Evolutionary conservation across 2,329 filamentous ascomycete genomes (phyloP), one percentile per base, ranked within the genome.

Genomic region (Leptographium wingfieldii): DNA sequence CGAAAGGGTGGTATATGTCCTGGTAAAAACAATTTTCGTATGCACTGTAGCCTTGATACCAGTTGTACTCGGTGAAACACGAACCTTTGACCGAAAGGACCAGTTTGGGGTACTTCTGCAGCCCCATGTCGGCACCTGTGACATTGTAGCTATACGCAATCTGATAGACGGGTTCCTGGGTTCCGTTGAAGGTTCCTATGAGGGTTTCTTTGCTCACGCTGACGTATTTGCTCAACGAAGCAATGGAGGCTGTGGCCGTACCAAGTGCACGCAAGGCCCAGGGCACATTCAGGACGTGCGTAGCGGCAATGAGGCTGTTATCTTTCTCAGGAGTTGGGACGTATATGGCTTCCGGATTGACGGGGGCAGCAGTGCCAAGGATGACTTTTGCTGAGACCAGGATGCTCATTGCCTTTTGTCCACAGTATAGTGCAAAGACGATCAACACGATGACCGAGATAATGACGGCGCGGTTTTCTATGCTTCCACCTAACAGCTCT

Each of bases 51-150:
- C 55, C 33, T 12, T 27, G 29, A 49, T 60, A 63, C 66, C 66
- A 67, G 12, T 49, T 58, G 56, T 69, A 69, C 33, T 68, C 65
- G 12, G 67, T 69, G 25, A 61, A 53, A 59, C 67, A 69, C 12
- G 67, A 66, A 16, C 67, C 67, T 1, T 25, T 43, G 54, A 69
- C 64, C 1, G 57, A 56, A 9, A 69, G 62, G 5, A 59, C 60
- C 22, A 69, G 63, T 0, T 59, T 63, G 9, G 65, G 63, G 29
- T 48, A 63, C 43, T 63, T 57, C 53, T 68, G 67, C 6, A 69
- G 46, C 11, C 67, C 67, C 59, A 69, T 62, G 60, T 68, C 67
- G 12, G 62, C 59, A n/a, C 64, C 67, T 3, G 61, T 64, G 56
- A 65, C 62, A 29, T 22, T 60, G 57, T 68, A 69, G 12, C 55